These are phyloP conservation scores for Galerina marginata DNA, from an alignment of 768 basidiomycete species.

Conservation along the genomic window DNA sequence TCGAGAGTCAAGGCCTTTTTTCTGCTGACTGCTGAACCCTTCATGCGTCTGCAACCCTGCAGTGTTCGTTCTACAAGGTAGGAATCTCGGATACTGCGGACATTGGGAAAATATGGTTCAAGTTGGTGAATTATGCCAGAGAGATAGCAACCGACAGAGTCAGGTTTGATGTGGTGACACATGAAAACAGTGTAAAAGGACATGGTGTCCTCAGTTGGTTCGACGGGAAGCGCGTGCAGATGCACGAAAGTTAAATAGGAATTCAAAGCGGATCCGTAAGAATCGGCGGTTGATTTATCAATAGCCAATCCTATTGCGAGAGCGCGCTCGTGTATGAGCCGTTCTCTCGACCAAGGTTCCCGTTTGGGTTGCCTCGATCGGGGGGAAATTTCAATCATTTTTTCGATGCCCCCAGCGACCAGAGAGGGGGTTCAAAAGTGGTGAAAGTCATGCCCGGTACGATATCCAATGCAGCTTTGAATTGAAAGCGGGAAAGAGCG, in stretches of 20 bases:
- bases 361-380: constrained; percentile 35
- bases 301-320: constrained; percentile 30
- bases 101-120: constrained; percentile 37
- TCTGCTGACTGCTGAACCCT: constrained; percentile 20
- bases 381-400: constrained; percentile 19
- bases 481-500: constrained; percentile 24
- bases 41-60: constrained; percentile 32
- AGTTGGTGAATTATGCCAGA: constrained; percentile 46
- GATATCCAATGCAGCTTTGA: neutral
- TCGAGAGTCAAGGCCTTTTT: constrained; percentile 32
- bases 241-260: constrained; percentile 37
- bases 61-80: constrained; percentile 34
- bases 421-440: constrained; percentile 16
- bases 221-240: constrained; percentile 30
- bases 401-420: constrained; percentile 31
- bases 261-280: constrained; percentile 38
- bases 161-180: constrained; percentile 39
- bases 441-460: neutral
- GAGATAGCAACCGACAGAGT: constrained; percentile 40
- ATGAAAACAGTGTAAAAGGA: constrained; percentile 42
- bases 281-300: constrained; percentile 17
- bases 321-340: constrained; percentile 31
- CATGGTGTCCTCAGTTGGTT: constrained; percentile 40
- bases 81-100: constrained; percentile 26
- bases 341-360: constrained; percentile 39